phyloP scores from a whole-genome alignment of 345 rosid genomes.

The Lagerstroemia speciosa region DNA sequence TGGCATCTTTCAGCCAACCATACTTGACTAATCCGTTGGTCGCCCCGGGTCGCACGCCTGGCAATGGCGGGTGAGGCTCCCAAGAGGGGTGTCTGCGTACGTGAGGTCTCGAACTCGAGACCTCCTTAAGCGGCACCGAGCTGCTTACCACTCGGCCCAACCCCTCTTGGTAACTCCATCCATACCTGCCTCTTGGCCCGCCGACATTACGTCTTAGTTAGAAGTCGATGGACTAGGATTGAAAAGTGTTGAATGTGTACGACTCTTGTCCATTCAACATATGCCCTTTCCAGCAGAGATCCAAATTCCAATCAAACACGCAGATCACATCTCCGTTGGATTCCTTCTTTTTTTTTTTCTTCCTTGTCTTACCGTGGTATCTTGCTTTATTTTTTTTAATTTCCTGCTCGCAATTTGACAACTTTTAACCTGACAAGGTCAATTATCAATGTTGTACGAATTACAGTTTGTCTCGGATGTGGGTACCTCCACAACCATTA shows the following conservation, averaged over 20 bases:
- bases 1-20: no score
- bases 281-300: slow-evolving; percentile 58
- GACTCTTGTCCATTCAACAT: slow-evolving; percentile 46
- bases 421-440: slow-evolving; percentile 28
- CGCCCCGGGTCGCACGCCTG: no score
- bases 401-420: neutral
- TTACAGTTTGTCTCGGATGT: slow-evolving; percentile 65
- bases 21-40: no score
- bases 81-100: no score
- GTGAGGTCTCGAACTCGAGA: no score
- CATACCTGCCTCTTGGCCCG: no score
- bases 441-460: slow-evolving; percentile 67
- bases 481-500: slow-evolving; percentile 65
- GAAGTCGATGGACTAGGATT: slow-evolving; percentile 44
- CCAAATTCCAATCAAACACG: neutral
- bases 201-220: slow-evolving; percentile 50
- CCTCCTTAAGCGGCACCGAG: no score
- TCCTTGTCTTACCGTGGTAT: no score
- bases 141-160: no score
- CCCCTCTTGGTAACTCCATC: no score
- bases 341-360: no score
- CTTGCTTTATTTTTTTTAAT: neutral
- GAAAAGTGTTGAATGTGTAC: slow-evolving; percentile 67
- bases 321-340: neutral
- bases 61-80: no score